phyloP scores from a whole-genome alignment of 192 early-diverging fungal genomes.

The Gonapodya prolifera region DNA sequence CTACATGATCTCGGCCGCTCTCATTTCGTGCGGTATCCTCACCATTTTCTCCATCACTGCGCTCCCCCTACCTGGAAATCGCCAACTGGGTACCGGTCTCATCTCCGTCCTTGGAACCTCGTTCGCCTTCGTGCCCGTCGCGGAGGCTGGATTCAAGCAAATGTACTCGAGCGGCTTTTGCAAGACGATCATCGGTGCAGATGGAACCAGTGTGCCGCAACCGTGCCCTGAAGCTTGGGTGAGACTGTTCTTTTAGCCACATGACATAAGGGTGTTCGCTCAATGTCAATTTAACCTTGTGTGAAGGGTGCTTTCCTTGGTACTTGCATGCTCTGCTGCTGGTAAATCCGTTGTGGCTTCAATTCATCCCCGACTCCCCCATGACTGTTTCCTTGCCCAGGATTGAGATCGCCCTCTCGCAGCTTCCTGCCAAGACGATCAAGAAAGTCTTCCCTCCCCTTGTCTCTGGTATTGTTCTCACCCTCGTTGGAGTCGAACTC shows the following conservation, averaged over 20 bases:
- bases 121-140: conserved; percentile 36
- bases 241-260: background rate
- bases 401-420: conserved; percentile 26
- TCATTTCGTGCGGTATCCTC: conserved; percentile 35
- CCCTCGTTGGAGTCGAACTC: conserved; percentile 30
- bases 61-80: conserved; percentile 20
- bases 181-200: conserved; percentile 17
- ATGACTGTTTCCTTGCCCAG: background rate
- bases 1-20: conserved; percentile 34
- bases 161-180: conserved; percentile 28
- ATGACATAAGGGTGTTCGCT: too few relatives aligned
- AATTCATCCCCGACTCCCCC: too few relatives aligned
- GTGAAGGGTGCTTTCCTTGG: conserved; percentile 34
- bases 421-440: conserved; percentile 27
- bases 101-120: conserved; percentile 36
- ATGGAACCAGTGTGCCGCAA: conserved; percentile 20
- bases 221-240: conserved; percentile 21
- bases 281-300: background rate
- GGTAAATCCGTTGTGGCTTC: too few relatives aligned
- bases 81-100: conserved; percentile 30
- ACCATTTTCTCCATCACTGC: conserved; percentile 41
- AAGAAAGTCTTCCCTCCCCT: conserved; percentile 39
- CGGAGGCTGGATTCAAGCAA: conserved; percentile 27
- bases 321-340: conserved; percentile 33
- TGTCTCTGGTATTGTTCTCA: conserved; percentile 34